These are phyloP conservation scores for Neophaeococcomyces aloes DNA, from an alignment of 2,329 filamentous ascomycete species.

Conservation along the genomic window DNA sequence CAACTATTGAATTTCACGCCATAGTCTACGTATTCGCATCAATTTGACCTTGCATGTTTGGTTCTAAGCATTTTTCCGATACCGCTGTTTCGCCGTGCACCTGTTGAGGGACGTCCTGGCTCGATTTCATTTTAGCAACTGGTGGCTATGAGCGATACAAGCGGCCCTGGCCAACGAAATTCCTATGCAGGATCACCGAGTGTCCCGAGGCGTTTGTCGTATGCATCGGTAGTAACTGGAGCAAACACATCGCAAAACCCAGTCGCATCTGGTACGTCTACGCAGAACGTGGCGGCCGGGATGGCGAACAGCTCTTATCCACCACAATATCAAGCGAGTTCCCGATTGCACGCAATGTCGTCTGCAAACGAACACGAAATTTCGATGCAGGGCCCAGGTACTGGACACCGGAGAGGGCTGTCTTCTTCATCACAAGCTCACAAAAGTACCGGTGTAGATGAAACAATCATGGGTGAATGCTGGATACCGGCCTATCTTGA, in stretches of 20 bases:
- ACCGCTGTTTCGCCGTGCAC: no score
- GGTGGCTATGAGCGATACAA: constrained; percentile 4
- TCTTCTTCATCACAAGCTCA: neutral
- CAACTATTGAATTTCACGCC: no score
- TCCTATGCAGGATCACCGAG: constrained; percentile 2
- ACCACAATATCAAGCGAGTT: constrained; percentile 27
- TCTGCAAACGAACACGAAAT: constrained; percentile 40
- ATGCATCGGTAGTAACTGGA: constrained; percentile 51
- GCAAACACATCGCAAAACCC: constrained; percentile 35
- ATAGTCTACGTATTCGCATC: no score
- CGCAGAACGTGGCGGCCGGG: constrained; percentile 22
- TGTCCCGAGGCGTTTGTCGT: constrained; percentile 41
- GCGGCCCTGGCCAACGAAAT: neutral
- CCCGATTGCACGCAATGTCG: constrained; percentile 25
- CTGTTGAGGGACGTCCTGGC: no score
- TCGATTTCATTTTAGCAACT: no score
- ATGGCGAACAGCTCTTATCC: constrained; percentile 27
- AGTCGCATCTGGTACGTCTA: constrained; percentile 29
- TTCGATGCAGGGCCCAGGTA: constrained; percentile 36
- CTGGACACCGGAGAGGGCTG: constrained; percentile 27
- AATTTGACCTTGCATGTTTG: no score
- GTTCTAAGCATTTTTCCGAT: no score
- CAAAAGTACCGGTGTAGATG: no score
- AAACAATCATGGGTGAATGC: constrained; percentile 35
- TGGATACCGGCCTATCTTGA: constrained; percentile 77